These are phyloP conservation scores for Blastocladiella emersonii DNA, from an alignment of 371 early-diverging fungal genomes.

Conservation along the genomic window DNA sequence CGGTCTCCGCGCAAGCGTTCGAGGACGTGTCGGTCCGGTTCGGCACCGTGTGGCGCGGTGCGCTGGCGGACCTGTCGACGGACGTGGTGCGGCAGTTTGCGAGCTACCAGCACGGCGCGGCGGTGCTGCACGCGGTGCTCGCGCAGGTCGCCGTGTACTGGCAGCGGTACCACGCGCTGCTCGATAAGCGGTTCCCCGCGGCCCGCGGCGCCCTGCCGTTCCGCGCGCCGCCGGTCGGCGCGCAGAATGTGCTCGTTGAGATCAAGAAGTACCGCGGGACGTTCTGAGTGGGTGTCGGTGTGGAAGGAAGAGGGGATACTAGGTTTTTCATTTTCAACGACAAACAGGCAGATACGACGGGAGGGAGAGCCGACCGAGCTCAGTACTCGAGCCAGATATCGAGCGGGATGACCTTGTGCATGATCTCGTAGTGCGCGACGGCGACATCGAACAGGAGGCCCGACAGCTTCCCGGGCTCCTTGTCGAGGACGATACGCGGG, in stretches of 20 bases:
- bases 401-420: slow-evolving; percentile 43
- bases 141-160: slow-evolving; percentile 76
- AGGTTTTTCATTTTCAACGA: too few species aligned
- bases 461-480: slow-evolving; percentile 34
- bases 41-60: slow-evolving; percentile 60
- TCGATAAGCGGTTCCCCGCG: slow-evolving; percentile 48
- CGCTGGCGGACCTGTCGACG: slow-evolving; percentile 56
- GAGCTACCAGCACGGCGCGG: slow-evolving; percentile 80
- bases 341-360: too few species aligned
- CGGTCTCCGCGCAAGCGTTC: slow-evolving; percentile 23
- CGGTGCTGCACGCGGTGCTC: slow-evolving; percentile 68
- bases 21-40: slow-evolving; percentile 55
- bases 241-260: slow-evolving; percentile 85
- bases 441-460: slow-evolving; percentile 31
- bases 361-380: too few species aligned
- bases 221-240: slow-evolving; percentile 62
- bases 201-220: slow-evolving; percentile 13
- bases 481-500: slow-evolving; percentile 19
- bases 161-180: slow-evolving; percentile 58
- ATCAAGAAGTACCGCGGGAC: slow-evolving; percentile 77
- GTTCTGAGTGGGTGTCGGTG: too few species aligned
- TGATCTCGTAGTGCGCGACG: slow-evolving; percentile 46
- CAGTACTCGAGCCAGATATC: slow-evolving; percentile 58
- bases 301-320: too few species aligned
- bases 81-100: slow-evolving; percentile 75